Evolutionary conservation across 2,329 filamentous ascomycete genomes (phyloP), one percentile per base, ranked within the genome.

Genomic region (Neofusicoccum cordaticola): DNA sequence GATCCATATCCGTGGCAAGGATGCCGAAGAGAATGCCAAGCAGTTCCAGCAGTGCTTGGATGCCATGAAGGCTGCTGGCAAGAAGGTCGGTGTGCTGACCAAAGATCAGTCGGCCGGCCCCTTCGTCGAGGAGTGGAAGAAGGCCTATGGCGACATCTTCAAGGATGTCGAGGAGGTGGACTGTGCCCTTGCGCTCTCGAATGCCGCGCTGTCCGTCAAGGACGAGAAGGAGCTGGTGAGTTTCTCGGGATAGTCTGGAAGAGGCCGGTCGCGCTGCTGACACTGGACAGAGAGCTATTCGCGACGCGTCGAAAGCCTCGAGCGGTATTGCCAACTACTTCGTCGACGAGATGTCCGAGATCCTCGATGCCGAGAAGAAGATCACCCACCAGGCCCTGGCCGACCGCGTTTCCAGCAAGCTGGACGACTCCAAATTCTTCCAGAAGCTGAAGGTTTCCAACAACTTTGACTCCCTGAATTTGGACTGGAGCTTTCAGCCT

Each of bases 111-210:
- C 93, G 1, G 87, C 85, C 61, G 95, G 95, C 2, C 93, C 93
- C 0, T 98, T 99, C 72, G 89, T 94, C 72, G 93, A 97, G 63
- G 95, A 99, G 78, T 99, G 95, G 95, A 96, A 95, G 80, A 91
- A 92, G 70, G 79, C 88, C 3, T 94, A 91, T 71, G 90, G 91
- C 22, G 73, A 75, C 12, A 87, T 91, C 67, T 90, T 89, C 76
- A 93, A 95, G 75, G 93, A 96, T 67, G 81, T 92, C 13, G 92
- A 97, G 76, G 90, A 96, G 77, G 89, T 96, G 47, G 96, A 99
- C 73, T 89, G 97, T 68, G 86, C 90, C 3, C 79, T 86, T 17
- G 93, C 93, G 12, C 83, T 99, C 37, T 98, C 95, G 8, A 85
- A 87, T 8, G 86, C 89, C 47, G 93, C 92, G 60, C 90, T 99